phyloP scores from a whole-genome alignment of 371 early-diverging fungal genomes.

The Rhizopus sp. region DNA sequence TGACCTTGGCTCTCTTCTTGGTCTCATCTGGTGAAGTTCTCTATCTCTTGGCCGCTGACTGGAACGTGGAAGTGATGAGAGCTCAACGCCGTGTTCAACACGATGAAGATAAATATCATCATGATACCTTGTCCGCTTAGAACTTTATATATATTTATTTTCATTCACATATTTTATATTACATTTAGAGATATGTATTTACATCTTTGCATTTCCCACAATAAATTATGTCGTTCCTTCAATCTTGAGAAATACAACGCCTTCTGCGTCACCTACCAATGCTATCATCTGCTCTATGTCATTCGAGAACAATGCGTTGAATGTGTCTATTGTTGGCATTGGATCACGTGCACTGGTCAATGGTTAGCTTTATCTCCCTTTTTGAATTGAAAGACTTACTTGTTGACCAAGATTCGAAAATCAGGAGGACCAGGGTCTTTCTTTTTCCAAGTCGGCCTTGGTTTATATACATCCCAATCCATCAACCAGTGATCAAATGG shows the following conservation, averaged over 20 bases:
- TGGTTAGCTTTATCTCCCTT: not conserved
- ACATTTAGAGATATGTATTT: too few species aligned
- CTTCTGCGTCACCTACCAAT: constrained; percentile 35
- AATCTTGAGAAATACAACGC: constrained; percentile 29
- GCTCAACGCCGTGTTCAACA: constrained; percentile 30
- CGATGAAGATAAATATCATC: constrained; percentile 29
- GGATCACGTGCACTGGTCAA: constrained; percentile 8
- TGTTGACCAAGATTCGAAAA: constrained; percentile 44
- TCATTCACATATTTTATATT: not conserved
- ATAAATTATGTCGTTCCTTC: constrained; percentile 3
- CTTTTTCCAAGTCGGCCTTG: constrained; percentile 54
- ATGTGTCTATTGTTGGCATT: constrained; percentile 17
- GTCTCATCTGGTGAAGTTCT: constrained; percentile 33
- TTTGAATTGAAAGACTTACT: not conserved
- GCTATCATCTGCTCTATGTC: constrained; percentile 22
- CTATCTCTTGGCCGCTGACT: constrained; percentile 36
- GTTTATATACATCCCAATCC: constrained; percentile 58
- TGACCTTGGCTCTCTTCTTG: constrained; percentile 50
- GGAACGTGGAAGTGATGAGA: constrained; percentile 39
- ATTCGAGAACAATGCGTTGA: constrained; percentile 6
- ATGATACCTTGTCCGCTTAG: constrained; percentile 10
- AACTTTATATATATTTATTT: not conserved
- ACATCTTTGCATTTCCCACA: too few species aligned
- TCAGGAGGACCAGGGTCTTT: constrained; percentile 54
- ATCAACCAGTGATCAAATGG: constrained; percentile 18